phyloP scores from a whole-genome alignment of 257 asterid genomes.

The Jasminum sambac region DNA sequence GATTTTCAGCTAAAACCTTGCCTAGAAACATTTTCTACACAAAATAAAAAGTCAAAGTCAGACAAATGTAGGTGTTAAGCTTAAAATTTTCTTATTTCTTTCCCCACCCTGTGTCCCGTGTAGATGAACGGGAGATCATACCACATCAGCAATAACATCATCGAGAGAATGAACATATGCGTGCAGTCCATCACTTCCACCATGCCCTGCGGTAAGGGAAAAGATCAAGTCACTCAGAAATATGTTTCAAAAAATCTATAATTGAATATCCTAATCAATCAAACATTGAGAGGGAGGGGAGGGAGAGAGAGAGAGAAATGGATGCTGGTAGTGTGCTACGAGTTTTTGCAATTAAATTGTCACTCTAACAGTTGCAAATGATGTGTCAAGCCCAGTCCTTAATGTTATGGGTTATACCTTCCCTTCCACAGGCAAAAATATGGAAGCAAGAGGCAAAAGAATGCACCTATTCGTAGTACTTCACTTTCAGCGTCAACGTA shows the following conservation, averaged over 20 bases:
- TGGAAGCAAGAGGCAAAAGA: not conserved
- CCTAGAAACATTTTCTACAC: slow-evolving; percentile 57
- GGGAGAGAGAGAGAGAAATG: too few species aligned
- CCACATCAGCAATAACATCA: slow-evolving; percentile 73
- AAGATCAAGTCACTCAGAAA: not conserved
- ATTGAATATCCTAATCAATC: not conserved
- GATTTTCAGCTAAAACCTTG: slow-evolving; percentile 67
- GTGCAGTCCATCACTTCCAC: slow-evolving; percentile 94
- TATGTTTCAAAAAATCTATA: not conserved
- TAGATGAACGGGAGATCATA: slow-evolving; percentile 25
- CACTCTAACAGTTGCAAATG: not conserved
- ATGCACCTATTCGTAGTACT: not conserved
- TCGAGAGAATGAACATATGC: slow-evolving; percentile 88
- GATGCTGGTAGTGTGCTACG: not conserved
- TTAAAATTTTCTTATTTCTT: not conserved
- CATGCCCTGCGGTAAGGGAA: slow-evolving; percentile 61
- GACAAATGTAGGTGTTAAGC: not conserved
- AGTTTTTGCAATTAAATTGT: not conserved
- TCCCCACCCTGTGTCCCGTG: not conserved
- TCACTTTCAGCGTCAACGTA: not conserved
- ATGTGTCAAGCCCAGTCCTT: not conserved
- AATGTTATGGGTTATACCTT: not conserved
- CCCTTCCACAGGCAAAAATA: not conserved
- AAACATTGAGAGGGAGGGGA: too few species aligned
- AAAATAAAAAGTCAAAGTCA: slow-evolving; percentile 15